phyloP scores from a whole-genome alignment of 2,329 filamentous ascomycete species.

The Xylaria sp. region DNA sequence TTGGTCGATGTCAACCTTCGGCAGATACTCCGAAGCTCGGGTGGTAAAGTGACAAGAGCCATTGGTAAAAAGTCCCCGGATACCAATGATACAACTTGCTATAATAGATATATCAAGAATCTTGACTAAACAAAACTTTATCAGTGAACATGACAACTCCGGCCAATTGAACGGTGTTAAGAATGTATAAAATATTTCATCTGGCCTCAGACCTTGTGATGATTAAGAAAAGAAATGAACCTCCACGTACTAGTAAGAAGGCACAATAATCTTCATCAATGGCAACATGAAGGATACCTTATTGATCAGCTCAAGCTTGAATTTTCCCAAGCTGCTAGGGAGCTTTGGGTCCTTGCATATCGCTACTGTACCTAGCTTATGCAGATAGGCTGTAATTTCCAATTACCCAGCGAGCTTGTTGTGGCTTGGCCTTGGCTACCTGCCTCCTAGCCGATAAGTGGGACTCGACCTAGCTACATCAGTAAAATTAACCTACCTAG shows the following conservation, averaged over 20 bases:
- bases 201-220: not conserved
- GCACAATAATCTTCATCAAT: not conserved
- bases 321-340: conserved; percentile 17
- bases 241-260: not conserved
- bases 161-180: not conserved
- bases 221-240: not conserved
- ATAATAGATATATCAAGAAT: not conserved
- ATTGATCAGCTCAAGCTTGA: conserved; percentile 12
- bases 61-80: conserved; percentile 29
- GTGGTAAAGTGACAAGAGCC: conserved; percentile 57
- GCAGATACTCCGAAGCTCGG: conserved; percentile 73
- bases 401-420: no score
- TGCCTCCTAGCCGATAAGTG: not conserved
- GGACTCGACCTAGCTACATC: not conserved
- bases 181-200: not conserved
- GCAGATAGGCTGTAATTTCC: conserved; percentile 6
- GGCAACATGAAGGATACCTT: not conserved
- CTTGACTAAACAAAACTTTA: not conserved
- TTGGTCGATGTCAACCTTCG: conserved; percentile 77
- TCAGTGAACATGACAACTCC: not conserved
- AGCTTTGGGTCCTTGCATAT: conserved; percentile 3
- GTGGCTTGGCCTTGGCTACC: not conserved
- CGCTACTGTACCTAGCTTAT: not conserved
- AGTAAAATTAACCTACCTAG: no score
- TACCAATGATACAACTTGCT: not conserved